A percentile compares a stretch with the other conserved stretches of the same genome.
phyloP scores from a whole-genome alignment of 2,329 filamentous ascomycete genomes.

The Septoria petroselini region DNA sequence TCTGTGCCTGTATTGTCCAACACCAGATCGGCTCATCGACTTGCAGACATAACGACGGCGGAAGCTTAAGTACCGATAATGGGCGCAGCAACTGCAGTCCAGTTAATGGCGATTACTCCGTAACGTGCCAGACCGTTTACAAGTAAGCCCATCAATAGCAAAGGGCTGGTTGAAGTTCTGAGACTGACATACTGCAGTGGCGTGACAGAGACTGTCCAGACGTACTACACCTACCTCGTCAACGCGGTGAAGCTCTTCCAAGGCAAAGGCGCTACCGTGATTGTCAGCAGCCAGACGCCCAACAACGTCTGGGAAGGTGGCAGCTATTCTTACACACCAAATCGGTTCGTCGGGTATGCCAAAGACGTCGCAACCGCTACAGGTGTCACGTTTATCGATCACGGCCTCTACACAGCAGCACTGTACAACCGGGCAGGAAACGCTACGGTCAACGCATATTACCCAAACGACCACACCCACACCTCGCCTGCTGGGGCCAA shows the following conservation, averaged over 20 bases:
- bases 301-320: constrained; percentile 63
- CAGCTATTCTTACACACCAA: constrained; percentile 47
- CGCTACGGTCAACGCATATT: constrained; percentile 52
- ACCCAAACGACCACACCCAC: constrained; percentile 62
- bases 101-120: constrained; percentile 54
- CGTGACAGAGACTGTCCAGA: constrained; percentile 54
- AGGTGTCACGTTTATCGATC: constrained; percentile 53
- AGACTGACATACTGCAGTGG: constrained; percentile 15
- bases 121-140: constrained; percentile 39
- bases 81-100: constrained; percentile 57
- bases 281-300: constrained; percentile 59
- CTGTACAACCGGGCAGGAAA: constrained; percentile 53
- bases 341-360: constrained; percentile 58
- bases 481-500: constrained; percentile 57
- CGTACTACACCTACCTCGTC: constrained; percentile 59
- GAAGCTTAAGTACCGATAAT: constrained; percentile 58
- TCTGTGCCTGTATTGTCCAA: too few relatives aligned
- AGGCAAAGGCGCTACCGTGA: constrained; percentile 58
- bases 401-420: constrained; percentile 57
- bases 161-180: not conserved
- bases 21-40: too few relatives aligned
- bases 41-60: constrained; percentile 62
- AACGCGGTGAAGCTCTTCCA: constrained; percentile 55
- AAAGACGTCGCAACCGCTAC: constrained; percentile 51
- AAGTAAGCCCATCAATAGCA: constrained; percentile 14